Percentiles rank a stretch among this genome's conserved stretches.
phyloP scores from a whole-genome alignment of 805 yeast species.

The Ogataea ganodermae region DNA sequence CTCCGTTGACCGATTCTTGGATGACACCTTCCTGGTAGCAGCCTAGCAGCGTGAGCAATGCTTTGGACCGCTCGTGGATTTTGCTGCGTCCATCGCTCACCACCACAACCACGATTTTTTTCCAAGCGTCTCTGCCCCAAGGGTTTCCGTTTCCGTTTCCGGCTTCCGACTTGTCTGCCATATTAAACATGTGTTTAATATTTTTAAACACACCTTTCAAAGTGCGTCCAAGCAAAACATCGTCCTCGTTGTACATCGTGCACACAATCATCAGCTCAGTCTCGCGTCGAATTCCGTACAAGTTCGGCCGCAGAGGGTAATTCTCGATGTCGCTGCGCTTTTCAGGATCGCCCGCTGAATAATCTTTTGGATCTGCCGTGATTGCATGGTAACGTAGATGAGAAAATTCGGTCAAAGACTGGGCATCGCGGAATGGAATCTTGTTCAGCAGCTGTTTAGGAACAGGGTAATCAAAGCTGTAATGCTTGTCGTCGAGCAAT shows the following conservation, averaged over 20 bases:
- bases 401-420: conserved; percentile 51
- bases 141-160: conserved; percentile 46
- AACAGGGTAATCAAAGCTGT: conserved; percentile 82
- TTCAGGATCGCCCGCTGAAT: conserved; percentile 57
- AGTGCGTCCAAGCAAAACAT: conserved; percentile 77
- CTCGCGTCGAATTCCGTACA: conserved; percentile 70
- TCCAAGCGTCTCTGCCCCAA: conserved; percentile 96
- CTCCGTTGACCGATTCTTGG: conserved; percentile 81
- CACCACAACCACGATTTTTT: conserved; percentile 82
- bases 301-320: conserved; percentile 65
- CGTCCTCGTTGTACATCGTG: conserved; percentile 93
- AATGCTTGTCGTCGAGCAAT: conserved; percentile 66
- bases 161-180: conserved; percentile 38
- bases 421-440: conserved; percentile 45
- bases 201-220: conserved; percentile 89
- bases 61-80: conserved; percentile 74
- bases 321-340: conserved; percentile 28
- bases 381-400: conserved; percentile 92
- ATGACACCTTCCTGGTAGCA: conserved; percentile 94
- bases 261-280: conserved; percentile 86
- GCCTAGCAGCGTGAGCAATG: conserved; percentile 81
- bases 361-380: conserved; percentile 86
- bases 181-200: conserved; percentile 68
- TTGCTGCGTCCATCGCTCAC: conserved; percentile 91
- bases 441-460: conserved; percentile 58